Percentiles rank a stretch among this genome's conserved stretches.
These are phyloP conservation scores for Porphyra umbilicalis DNA, from an alignment of 31 red algal species.

Conservation along the genomic window DNA sequence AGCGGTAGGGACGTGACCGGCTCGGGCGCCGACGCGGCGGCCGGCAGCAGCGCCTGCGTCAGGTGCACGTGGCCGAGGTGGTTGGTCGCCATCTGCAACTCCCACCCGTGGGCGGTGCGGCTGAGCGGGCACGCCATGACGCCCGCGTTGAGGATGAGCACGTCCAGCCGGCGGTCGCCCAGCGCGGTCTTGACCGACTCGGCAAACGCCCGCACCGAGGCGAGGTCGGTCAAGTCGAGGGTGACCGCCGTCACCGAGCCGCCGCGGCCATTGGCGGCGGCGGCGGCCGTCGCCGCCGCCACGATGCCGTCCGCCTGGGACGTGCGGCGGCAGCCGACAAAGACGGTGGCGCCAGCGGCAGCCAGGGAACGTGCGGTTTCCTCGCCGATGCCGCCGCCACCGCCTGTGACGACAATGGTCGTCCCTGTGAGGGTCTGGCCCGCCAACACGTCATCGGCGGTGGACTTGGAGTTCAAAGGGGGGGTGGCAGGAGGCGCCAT, in stretches of 20 bases:
- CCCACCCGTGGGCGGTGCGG: constrained; percentile 11
- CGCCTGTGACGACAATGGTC: constrained; percentile 53
- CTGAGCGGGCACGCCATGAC: constrained; percentile 46
- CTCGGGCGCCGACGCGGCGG: too few relatives aligned
- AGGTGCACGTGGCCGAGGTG: constrained; percentile 38
- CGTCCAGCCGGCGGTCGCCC: constrained; percentile 22
- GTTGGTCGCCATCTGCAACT: constrained; percentile 38
- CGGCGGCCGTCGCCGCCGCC: too few relatives aligned
- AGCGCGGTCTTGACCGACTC: neutral
- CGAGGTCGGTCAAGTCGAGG: constrained; percentile 22
- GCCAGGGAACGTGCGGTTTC: constrained; percentile 17
- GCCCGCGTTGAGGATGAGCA: constrained; percentile 53
- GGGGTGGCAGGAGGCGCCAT: too few relatives aligned
- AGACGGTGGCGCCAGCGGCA: constrained; percentile 16
- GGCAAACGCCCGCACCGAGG: constrained; percentile 17
- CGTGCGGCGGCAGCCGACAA: constrained; percentile 18
- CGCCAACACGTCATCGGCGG: too few relatives aligned
- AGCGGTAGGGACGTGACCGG: too few relatives aligned
- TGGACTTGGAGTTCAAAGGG: too few relatives aligned
- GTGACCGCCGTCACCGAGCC: constrained; percentile 23
- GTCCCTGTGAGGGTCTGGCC: too few relatives aligned
- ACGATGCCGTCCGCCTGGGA: constrained; percentile 11
- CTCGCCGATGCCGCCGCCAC: constrained; percentile 37
- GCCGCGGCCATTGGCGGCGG: neutral
- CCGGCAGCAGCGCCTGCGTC: constrained; percentile 4